Evolutionary conservation across 257 asterid species (phyloP).

Genomic region (Przewalskia tangutica): DNA sequence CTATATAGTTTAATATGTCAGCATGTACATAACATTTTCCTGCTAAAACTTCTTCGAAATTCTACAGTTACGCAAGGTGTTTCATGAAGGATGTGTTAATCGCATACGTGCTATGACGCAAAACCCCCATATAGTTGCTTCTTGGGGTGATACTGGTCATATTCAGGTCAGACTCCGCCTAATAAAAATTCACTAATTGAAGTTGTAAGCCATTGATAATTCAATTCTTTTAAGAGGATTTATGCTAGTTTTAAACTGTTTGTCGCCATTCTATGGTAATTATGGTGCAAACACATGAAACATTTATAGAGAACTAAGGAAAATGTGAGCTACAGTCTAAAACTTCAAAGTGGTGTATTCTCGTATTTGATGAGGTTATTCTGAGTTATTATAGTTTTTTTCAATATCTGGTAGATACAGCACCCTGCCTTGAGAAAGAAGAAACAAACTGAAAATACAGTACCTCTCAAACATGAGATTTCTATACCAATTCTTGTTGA

Average conservation of each 20-base stretch:
- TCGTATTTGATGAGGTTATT: neutral
- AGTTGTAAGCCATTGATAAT: neutral
- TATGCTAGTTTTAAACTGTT: neutral
- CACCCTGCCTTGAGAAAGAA: neutral
- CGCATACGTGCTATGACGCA: slow-evolving; percentile 92
- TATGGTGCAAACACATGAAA: neutral
- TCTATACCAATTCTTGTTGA: neutral
- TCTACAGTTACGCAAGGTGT: slow-evolving; percentile 52
- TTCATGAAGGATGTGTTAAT: slow-evolving; percentile 77
- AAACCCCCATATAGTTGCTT: slow-evolving; percentile 79
- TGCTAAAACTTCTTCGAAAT: neutral
- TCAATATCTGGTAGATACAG: neutral
- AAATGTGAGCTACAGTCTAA: neutral
- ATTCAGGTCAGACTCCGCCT: slow-evolving; percentile 56
- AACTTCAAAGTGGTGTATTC: neutral
- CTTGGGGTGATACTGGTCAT: slow-evolving; percentile 80
- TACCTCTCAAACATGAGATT: neutral
- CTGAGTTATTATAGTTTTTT: neutral
- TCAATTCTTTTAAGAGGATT: neutral
- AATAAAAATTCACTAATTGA: neutral
- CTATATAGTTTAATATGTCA: neutral
- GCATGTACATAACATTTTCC: neutral
- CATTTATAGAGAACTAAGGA: neutral
- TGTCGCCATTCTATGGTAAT: neutral
- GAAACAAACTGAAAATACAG: neutral